These are phyloP conservation scores for Daucus carota DNA, from an alignment of 129 eudicot species.

Conservation along the genomic window DH1_v3.0 NC_030387.2:3064501-3065000, in stretches of 20 bases:
- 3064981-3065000: constrained; percentile 75
- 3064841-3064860: constrained; percentile 39
- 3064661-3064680: constrained; percentile 14
- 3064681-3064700: constrained; percentile 52
- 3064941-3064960: constrained; percentile 62
- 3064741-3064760: constrained; percentile 93
- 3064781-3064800: constrained; percentile 58
- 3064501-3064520: not conserved
- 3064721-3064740: constrained; percentile 71
- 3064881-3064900: constrained; percentile 25
- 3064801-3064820: constrained; percentile 43
- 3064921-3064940: constrained; percentile 26
- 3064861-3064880: constrained; percentile 42
- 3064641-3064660: constrained; percentile 13
- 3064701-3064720: constrained; percentile 59
- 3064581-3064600: not conserved
- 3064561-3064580: not conserved
- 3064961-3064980: constrained; percentile 78
- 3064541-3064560: not conserved
- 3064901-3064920: constrained; percentile 22
- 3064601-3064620: constrained; percentile 83
- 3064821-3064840: constrained; percentile 43
- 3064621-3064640: constrained; percentile 41
- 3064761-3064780: constrained; percentile 51
- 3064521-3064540: not conserved